These are phyloP conservation scores for Naganishia liquefaciens DNA, from an alignment of 1,284 basidiomycete species.

Conservation along the genomic window DNA sequence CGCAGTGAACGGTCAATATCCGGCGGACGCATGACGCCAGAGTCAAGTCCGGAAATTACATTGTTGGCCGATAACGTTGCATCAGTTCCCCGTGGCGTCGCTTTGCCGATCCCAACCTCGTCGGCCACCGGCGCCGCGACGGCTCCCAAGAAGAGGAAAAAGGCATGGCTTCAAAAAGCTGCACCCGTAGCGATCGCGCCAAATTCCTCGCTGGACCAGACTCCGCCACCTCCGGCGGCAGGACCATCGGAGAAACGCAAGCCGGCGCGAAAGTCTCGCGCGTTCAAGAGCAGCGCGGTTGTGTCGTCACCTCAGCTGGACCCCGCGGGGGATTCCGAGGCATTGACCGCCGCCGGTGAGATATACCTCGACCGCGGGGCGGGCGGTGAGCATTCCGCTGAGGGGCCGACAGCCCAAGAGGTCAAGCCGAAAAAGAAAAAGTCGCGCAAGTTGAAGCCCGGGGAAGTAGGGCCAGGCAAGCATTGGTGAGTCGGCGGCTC, in stretches of 20 bases:
- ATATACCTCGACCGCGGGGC: background rate
- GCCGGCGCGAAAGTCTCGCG: conserved; percentile 4
- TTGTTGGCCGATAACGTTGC: background rate
- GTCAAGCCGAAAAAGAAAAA: conserved; percentile 28
- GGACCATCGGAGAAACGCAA: background rate
- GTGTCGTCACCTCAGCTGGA: conserved; percentile 19
- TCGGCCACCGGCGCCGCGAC: too few relatives aligned
- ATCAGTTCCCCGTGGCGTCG: background rate
- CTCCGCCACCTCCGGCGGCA: background rate
- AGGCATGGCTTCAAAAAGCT: conserved; percentile 9
- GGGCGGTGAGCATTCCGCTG: background rate
- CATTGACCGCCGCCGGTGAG: background rate
- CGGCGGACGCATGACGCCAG: background rate
- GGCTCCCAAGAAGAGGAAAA: conserved; percentile 5
- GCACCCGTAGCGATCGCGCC: conserved; percentile 21
- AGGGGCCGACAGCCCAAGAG: conserved; percentile 1
- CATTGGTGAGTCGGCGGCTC: conserved; percentile 8
- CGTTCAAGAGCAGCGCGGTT: background rate
- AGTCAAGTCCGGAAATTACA: conserved; percentile 21
- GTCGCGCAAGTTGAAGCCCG: conserved; percentile 14
- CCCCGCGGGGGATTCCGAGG: background rate
- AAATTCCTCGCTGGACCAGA: background rate
- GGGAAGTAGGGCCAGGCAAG: conserved; percentile 20
- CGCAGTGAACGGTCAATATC: background rate
- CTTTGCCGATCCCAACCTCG: background rate